Evolutionary conservation across 2,329 filamentous ascomycete genomes (phyloP).

Genomic region (Ophidiomyces ophidiicola): DNA sequence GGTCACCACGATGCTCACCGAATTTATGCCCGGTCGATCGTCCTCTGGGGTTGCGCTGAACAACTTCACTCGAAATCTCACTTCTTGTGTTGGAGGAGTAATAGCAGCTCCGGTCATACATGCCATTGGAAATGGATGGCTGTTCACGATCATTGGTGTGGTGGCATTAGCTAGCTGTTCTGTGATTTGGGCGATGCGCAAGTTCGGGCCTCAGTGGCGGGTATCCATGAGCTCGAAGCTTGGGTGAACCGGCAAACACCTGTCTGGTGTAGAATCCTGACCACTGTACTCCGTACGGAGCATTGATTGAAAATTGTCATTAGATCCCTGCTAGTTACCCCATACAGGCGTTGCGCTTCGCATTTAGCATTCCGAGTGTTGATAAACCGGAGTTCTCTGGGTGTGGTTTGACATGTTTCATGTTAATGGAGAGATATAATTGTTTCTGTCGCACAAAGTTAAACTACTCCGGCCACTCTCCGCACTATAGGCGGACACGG

Average conservation of each 20-base stretch:
- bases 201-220: constrained; percentile 52
- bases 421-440: no score
- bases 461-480: no score
- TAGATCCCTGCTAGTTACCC: no score
- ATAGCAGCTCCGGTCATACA: constrained; percentile 58
- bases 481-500: no score
- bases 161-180: constrained; percentile 48
- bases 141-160: constrained; percentile 52
- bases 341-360: no score
- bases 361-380: no score
- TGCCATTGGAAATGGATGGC: constrained; percentile 62
- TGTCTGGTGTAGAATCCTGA: no score
- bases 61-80: constrained; percentile 69
- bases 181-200: constrained; percentile 49
- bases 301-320: no score
- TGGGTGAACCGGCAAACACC: constrained; percentile 2
- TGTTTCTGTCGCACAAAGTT: no score
- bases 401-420: no score
- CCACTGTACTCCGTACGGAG: no score
- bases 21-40: constrained; percentile 62
- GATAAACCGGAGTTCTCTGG: no score
- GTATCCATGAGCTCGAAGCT: constrained; percentile 44
- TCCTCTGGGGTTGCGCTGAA: constrained; percentile 67
- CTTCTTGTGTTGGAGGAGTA: constrained; percentile 58
- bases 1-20: constrained; percentile 70